A percentile compares a stretch with the other conserved stretches of the same genome.
These are phyloP conservation scores for Cyanophora paradoxa DNA, from an alignment of 78 protist species.

Conservation along the genomic window DNA sequence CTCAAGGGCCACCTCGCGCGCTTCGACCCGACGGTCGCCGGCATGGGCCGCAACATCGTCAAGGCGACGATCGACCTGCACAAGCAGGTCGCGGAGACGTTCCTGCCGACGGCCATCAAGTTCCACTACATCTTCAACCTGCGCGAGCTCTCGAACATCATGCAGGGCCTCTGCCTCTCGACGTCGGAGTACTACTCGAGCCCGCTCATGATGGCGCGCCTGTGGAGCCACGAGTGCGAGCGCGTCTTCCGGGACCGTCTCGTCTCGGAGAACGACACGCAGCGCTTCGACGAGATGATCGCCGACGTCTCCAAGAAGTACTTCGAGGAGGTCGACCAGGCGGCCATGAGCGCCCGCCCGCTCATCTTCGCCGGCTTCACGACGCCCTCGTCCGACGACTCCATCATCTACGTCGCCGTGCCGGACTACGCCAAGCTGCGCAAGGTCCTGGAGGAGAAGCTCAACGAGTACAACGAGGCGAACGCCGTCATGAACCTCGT, in stretches of 20 bases:
- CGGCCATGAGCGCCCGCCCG: conserved; percentile 4
- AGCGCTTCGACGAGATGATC: conserved; percentile 12
- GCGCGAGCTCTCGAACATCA: conserved; percentile 57
- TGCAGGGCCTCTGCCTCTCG: conserved; percentile 40
- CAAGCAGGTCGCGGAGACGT: conserved; percentile 34
- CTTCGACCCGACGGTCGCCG: not conserved
- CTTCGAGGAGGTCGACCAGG: conserved; percentile 18
- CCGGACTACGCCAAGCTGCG: not conserved
- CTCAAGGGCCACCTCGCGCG: conserved; percentile 25
- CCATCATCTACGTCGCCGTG: conserved; percentile 9
- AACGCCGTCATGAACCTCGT: conserved; percentile 59
- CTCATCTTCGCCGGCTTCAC: not conserved
- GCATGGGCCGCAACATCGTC: conserved; percentile 9
- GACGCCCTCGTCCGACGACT: not conserved
- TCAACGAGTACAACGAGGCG: conserved; percentile 50
- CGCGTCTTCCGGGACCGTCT: conserved; percentile 69
- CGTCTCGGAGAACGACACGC: conserved; percentile 16
- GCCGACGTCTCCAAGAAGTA: not conserved
- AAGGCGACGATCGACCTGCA: conserved; percentile 44
- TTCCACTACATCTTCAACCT: conserved; percentile 88
- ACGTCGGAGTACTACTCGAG: not conserved
- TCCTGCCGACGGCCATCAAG: conserved; percentile 76
- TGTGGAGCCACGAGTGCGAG: conserved; percentile 51
- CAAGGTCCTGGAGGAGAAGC: conserved; percentile 12
- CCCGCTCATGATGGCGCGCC: conserved; percentile 27